These are phyloP conservation scores for Rhynchosporium secalis DNA, from an alignment of 2,329 filamentous ascomycete species.

Conservation along the genomic window DNA sequence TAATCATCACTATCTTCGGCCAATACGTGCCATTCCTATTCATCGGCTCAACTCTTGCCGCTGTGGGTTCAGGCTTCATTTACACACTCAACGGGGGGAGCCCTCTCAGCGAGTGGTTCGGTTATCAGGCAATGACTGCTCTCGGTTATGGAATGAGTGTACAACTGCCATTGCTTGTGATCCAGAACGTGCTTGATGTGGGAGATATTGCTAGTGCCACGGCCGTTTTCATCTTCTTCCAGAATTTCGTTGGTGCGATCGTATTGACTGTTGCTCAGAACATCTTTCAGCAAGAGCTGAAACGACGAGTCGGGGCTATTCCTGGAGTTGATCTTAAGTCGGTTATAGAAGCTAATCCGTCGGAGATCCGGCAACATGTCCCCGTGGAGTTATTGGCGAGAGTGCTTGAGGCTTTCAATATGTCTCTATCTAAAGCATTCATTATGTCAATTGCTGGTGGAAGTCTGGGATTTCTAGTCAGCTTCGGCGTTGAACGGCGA, in stretches of 20 bases:
- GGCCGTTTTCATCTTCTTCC: constrained; percentile 54
- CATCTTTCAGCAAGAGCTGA: constrained; percentile 35
- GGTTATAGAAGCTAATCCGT: no score
- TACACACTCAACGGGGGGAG: constrained; percentile 44
- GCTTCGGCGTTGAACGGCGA: no score
- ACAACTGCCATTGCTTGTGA: constrained; percentile 55
- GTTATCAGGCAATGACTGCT: constrained; percentile 53
- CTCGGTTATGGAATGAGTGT: constrained; percentile 57
- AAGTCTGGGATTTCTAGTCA: no score
- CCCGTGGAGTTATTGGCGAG: no score
- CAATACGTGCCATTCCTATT: constrained; percentile 32
- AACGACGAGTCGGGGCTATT: no score
- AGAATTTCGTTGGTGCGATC: constrained; percentile 57
- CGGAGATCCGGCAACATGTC: no score
- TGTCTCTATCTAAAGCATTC: no score
- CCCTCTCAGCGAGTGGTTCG: constrained; percentile 46
- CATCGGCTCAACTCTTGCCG: background rate
- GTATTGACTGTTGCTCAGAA: constrained; percentile 57
- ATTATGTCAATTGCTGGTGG: no score
- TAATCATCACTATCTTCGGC: constrained; percentile 31
- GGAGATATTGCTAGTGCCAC: constrained; percentile 54
- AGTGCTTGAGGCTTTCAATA: no score
- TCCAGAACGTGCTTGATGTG: constrained; percentile 52
- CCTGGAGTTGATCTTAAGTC: no score
- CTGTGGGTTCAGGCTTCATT: constrained; percentile 28